Evolutionary conservation across 192 early-diverging fungal species (phyloP), one percentile per base, ranked within the genome.

Genomic region (Pilobolus umbonatus): DNA sequence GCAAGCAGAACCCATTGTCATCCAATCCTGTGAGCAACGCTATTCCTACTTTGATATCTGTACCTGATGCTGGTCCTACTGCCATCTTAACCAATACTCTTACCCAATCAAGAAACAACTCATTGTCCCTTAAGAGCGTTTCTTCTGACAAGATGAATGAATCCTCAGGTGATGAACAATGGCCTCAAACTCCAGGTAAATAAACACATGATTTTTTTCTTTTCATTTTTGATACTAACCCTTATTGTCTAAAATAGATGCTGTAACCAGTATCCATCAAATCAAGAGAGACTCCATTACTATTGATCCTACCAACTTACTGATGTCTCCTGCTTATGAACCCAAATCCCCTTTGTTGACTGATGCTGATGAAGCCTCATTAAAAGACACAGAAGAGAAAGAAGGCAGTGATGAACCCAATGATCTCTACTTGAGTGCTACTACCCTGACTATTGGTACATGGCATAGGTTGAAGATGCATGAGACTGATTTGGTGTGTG

Each of bases 401-500:
- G 28, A 30, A 5, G 39, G 40, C 0, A 25, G 25, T 1, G 54
- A 56, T 40, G 54, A 56, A 31, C 50, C 54, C 17, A 42, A 49
- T n/a, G 47, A 65, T 9, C 32, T 58, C 1, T 62, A 63, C 30
- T 64, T 85, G 14, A 67, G 74, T 61, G 74, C 68, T 25, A 76
- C 81, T 39, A 81, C 80, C 19, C 61, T 85, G 7, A 74, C 78
- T 5, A 84, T 85, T 39, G 83, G 83, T 42, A 78, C 80, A 2
- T 85, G 83, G 83, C 76, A 80, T 46, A 70, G 83, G 30, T 77
- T 85, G 47, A 80, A 71, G 32, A 25, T 72, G 34, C 53, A 56
- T 34, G 64, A 66, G 1, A 73, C 74, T 0, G 80, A 81, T 51
- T 52, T 85, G 24, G 64, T 76, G 7, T 83, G 82, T 51, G 73